Base-by-base conservation (phyloP, 2,329 filamentous ascomycete genomes). In the Phialophora macrospora region DNA sequence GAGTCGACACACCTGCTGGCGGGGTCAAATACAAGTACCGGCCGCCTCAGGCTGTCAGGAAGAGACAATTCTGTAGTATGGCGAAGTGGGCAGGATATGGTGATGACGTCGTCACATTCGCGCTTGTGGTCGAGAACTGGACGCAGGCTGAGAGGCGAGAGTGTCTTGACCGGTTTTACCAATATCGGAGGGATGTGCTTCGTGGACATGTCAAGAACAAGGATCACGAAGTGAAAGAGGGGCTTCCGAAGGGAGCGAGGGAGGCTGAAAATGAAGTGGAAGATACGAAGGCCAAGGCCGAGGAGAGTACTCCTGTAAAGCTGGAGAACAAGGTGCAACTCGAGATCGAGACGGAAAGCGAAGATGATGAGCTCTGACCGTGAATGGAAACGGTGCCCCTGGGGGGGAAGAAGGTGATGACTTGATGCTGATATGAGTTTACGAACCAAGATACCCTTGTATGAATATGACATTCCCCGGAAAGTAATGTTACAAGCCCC, bases 11-110 rank as follows among this genome's bases (percentile, higher is more conserved):
- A 17, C 64, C 67, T 77, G 80, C 58, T 82, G 62, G 77, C 26
- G 63, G 60, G 5, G 75, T 85, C 20, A 82, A 75, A 63, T 88
- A 86, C 74, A 79, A 80, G 20, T 96, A 91, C 74, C 87, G 90
- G 46, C 94, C 94, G 0, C 90, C 91, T 0, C 82, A 85, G 60
- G 86, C 89, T 8, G 90, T 97, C 8, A 87, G 87, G 78, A 84
- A 84, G 60, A 84, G 94, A 20, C 93, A 98, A 73, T 96, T 99
- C 73, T 96, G 93, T 77, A 90, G 88, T 28, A 97, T 98, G 91
- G 92, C 93, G 0, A 85, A 83, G 72, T 86, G 87, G 62, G 91
- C 92, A 76, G 92, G 91, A 0, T 96, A 92, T 74, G 56, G 55
- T 4, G 81, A 84, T 1, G 89, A 86, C 74, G 88, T 89, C 1